Base-by-base conservation (phyloP, 176 grass and related monocot genomes). In the Eragrostis curvula region DNA sequence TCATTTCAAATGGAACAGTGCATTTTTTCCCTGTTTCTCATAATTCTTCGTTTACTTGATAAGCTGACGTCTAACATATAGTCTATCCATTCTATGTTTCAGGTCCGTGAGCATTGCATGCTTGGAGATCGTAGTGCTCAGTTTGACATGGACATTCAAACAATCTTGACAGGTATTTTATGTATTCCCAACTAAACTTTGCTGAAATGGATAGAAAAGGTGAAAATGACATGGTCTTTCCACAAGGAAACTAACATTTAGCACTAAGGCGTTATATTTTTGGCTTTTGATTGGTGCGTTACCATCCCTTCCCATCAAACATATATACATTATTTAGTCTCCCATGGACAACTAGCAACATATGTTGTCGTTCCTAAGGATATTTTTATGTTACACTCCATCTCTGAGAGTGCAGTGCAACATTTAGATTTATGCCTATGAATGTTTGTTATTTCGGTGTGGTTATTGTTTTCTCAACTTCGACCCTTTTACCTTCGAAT, bases 131-230 rank as follows among this genome's bases (percentile, higher is more conserved):
- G 71, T 79, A 67, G 70, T 84, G 80, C 86, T 73, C 58, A 68
- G 7, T 73, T 47, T 21, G 86, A 88, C 41, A 88, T 88, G 86
- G 52, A 88, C 23, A 88, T 84, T 49, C 80, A 84, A 51, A 77
- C 56, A 84, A 83, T 88, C 23, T 48, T 79, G 44, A 48, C 28
- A n/a, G 74, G 86, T 84, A 83, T 57, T 77, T 8, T 48, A 40
- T 70, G 21, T 50, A n/a, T 83, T 36, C 44, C 9, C 6, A 32
- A 20, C 25, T 39, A 61, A 62, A 83, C 11, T 8, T 32, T 17
- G 24, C 12, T 63, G 43, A 59, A 73, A 39, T 63, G 11, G 9
- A 27, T 1, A 27, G 8, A 62, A 9, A 51, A 9, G 29, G 20
- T 84, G n/a, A 25, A 29, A 77, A 32, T 30, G 30, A 64, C 8